Evolutionary conservation across 2,329 filamentous ascomycete species (phyloP).

Genomic region (Fusarium longipes): DNA sequence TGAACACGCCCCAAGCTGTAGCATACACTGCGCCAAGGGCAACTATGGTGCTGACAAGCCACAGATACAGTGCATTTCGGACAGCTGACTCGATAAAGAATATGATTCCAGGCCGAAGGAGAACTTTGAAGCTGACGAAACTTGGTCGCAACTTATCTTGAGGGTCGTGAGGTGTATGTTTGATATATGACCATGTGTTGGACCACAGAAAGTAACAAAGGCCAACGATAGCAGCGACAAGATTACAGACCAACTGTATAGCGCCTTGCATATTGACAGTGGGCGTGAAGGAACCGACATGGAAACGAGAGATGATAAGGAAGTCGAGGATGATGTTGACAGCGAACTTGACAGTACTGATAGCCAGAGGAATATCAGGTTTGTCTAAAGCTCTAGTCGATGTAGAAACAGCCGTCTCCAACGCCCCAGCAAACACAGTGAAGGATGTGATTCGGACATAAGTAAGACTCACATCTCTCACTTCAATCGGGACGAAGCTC

Average conservation of each 20-base stretch:
- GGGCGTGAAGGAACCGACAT: slow-evolving; percentile 64
- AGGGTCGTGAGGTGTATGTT: neutral
- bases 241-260: slow-evolving; percentile 71
- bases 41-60: slow-evolving; percentile 74
- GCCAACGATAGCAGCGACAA: slow-evolving; percentile 65
- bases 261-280: slow-evolving; percentile 73
- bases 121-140: slow-evolving; percentile 58
- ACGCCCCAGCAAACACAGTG: slow-evolving; percentile 68
- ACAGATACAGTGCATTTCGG: slow-evolving; percentile 76
- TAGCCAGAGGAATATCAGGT: slow-evolving; percentile 75
- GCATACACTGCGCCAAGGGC: slow-evolving; percentile 72
- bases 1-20: slow-evolving; percentile 80
- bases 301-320: slow-evolving; percentile 73
- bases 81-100: slow-evolving; percentile 74
- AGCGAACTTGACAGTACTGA: slow-evolving; percentile 71
- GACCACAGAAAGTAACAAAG: slow-evolving; percentile 69
- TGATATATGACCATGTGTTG: slow-evolving; percentile 45
- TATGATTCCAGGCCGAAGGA: slow-evolving; percentile 67
- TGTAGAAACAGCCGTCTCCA: slow-evolving; percentile 71
- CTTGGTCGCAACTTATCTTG: slow-evolving; percentile 49
- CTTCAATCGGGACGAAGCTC: slow-evolving; percentile 71
- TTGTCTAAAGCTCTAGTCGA: slow-evolving; percentile 74
- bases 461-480: slow-evolving; percentile 65
- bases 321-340: slow-evolving; percentile 76
- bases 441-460: slow-evolving; percentile 76